A percentile compares a stretch with the other conserved stretches of the same genome.
These are phyloP conservation scores for Ilyonectria robusta DNA, from an alignment of 2,329 filamentous ascomycete species.

Conservation along the genomic window DNA sequence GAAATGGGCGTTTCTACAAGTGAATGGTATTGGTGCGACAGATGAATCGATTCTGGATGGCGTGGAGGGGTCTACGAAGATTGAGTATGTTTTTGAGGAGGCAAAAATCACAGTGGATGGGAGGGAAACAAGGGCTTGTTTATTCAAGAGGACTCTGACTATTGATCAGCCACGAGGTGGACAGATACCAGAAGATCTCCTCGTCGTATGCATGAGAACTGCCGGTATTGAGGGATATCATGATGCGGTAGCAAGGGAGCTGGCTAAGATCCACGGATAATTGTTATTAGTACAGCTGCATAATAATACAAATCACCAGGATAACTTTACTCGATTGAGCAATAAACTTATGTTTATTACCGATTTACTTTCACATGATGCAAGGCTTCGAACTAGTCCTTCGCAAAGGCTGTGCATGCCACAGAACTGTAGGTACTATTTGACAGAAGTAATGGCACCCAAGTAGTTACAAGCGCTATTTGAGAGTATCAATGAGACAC, in stretches of 20 bases:
- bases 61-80: background rate
- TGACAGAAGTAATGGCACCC: too few relatives aligned
- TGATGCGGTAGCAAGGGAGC: constrained; percentile 13
- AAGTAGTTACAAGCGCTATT: too few relatives aligned
- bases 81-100: constrained; percentile 17
- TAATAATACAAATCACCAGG: background rate
- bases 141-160: constrained; percentile 12
- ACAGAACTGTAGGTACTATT: too few relatives aligned
- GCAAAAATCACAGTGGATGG: background rate
- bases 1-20: constrained; percentile 16
- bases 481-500: too few relatives aligned
- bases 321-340: too few relatives aligned
- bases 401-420: too few relatives aligned
- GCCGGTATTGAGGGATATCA: constrained; percentile 17
- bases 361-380: too few relatives aligned
- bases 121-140: background rate
- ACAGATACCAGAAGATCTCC: constrained; percentile 8
- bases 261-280: background rate
- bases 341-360: too few relatives aligned
- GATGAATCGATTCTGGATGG: constrained; percentile 10
- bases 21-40: constrained; percentile 8
- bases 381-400: too few relatives aligned
- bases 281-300: background rate
- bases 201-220: constrained; percentile 13
- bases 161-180: constrained; percentile 9